A percentile compares a stretch with the other conserved stretches of the same genome.
Evolutionary conservation across 495 filamentous ascomycete genomes (phyloP).

Genomic region (Xylaria flabelliformis): DNA sequence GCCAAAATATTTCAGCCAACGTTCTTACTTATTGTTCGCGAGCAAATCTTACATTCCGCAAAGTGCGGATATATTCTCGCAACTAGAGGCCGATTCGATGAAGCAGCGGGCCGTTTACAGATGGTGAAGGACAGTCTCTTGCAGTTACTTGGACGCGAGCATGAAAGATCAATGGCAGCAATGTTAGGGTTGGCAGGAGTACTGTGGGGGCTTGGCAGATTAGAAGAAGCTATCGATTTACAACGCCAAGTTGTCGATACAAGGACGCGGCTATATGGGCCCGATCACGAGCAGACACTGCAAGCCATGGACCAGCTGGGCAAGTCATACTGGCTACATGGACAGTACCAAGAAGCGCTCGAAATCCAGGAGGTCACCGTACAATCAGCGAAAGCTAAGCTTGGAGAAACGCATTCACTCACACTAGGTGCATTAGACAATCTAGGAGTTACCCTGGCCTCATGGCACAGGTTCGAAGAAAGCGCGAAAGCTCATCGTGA

Average conservation of each 20-base stretch:
- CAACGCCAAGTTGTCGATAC: constrained; percentile 11
- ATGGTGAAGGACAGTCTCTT: constrained; percentile 6
- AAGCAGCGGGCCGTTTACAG: neutral
- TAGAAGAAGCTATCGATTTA: neutral
- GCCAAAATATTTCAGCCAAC: constrained; percentile 9
- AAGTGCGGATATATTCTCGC: too few species aligned
- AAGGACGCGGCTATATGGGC: constrained; percentile 1
- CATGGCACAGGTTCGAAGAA: constrained; percentile 1
- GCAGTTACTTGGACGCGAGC: neutral
- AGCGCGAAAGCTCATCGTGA: constrained; percentile 9
- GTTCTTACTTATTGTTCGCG: neutral
- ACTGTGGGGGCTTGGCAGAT: neutral
- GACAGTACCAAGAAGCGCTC: constrained; percentile 1
- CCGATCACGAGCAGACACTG: neutral
- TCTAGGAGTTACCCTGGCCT: constrained; percentile 2
- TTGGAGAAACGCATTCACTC: neutral
- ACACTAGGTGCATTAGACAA: constrained; percentile 5
- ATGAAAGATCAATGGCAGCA: neutral
- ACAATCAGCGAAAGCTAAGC: neutral
- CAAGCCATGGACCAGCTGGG: constrained; percentile 7
- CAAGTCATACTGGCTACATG: constrained; percentile 8
- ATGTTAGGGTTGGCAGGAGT: constrained; percentile 1
- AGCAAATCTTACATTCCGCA: neutral
- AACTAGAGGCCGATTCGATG: too few species aligned
- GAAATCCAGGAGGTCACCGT: neutral